Base-by-base conservation (phyloP, 2,329 filamentous ascomycete genomes). In the Hypoxylon sp. region DNA sequence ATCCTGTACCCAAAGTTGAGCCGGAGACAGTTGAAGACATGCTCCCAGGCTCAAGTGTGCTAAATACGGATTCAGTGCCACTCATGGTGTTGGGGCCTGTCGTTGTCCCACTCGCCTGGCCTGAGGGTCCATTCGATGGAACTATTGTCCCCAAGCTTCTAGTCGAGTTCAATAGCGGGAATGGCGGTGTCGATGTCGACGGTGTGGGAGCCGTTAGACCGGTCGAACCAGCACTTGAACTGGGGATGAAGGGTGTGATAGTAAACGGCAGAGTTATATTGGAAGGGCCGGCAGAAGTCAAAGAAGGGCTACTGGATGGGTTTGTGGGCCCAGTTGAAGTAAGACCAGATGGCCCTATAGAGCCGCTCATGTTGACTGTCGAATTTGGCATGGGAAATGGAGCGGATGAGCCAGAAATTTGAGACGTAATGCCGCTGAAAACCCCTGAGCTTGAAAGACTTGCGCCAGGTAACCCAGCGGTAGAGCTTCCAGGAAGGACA, bases 321-420 rank as follows among this genome's bases (percentile, higher is more conserved):
- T 12, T 60, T 25, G 50, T 27, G 12, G 48, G 45, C 50, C 53
- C 43, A 9, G 68, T 68, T 1, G 58, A 37, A 39, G 29, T 51
- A 47, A 55, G 47, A 16, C 50, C 61, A 9, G 34, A 32, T 14
- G 62, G 59, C 25, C 39, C 66, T 30, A 61, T 61, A 25, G 53
- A 27, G 16, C 66, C 46, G 19, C 48, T 63, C 6, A 65, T 45
- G 9, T 48, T 25, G 11, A 12, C 52, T 14, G 71, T 74, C 14
- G 72, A 71, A 46, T 74, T 74, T 16, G 56, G 21, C 52, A 65
- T 50, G 1, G 73, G 58, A 46, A 73, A 72, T 27, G 71, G 70
- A 47, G 55, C 59, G 11, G 65, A 65, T 29, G 29, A 55, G 8
- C 56, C 55, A n/a, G 67, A 34, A 29, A 45, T 45, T 41, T 52